These are phyloP conservation scores for Cinnamomum micranthum DNA, from an alignment of 164 flowering plant species.

Conservation along the genomic window DNA sequence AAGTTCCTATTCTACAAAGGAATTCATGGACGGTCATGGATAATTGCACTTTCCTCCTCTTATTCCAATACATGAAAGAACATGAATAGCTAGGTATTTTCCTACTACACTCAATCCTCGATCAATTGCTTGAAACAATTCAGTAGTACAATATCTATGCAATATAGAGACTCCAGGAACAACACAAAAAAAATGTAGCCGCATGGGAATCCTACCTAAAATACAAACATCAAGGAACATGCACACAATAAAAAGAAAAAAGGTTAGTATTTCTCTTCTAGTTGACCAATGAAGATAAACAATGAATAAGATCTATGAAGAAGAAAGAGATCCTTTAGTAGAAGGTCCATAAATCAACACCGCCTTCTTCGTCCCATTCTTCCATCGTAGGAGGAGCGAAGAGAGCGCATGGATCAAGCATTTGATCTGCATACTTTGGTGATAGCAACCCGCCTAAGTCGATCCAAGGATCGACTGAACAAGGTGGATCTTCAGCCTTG, in stretches of 20 bases:
- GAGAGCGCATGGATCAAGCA: slow-evolving; percentile 11
- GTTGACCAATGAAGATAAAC: neutral
- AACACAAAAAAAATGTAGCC: neutral
- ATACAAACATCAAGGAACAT: neutral
- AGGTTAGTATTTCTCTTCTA: neutral
- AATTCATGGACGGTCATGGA: neutral
- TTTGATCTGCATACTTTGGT: slow-evolving; percentile 18
- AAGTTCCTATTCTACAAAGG: neutral
- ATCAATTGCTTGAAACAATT: slow-evolving; percentile 1
- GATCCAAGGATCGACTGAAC: slow-evolving; percentile 17
- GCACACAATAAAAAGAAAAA: neutral
- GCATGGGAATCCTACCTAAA: neutral
- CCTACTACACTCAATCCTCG: too few species aligned
- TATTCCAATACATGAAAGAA: slow-evolving; percentile 2
- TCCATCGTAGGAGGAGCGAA: slow-evolving; percentile 11
- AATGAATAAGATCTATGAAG: slow-evolving; percentile 1
- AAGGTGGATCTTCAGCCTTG: slow-evolving; percentile 6
- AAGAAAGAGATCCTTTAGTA: slow-evolving; percentile 15
- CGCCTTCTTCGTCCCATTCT: slow-evolving; percentile 27
- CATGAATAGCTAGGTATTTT: neutral
- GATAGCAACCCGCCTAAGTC: slow-evolving; percentile 18
- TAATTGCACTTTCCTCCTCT: neutral
- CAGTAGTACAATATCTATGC: neutral
- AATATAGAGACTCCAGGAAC: slow-evolving; percentile 2
- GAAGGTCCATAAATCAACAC: slow-evolving; percentile 25